Evolutionary conservation across 495 filamentous ascomycete species (phyloP).

Genomic region (Achaetomiella virescens): DNA sequence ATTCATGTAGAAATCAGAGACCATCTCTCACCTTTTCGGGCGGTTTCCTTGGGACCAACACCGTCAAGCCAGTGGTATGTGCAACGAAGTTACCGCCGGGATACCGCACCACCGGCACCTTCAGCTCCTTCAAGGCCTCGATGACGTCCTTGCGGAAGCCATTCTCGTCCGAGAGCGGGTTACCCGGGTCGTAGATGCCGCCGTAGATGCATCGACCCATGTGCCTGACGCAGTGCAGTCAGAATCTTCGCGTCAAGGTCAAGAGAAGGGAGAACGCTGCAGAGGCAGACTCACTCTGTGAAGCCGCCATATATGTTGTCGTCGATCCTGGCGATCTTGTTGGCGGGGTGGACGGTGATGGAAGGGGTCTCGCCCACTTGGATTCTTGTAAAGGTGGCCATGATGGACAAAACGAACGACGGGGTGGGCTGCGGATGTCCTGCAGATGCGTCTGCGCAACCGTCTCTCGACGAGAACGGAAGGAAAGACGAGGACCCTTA

Average conservation of each 20-base stretch:
- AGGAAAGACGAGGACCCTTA: no score
- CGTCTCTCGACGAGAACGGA: no score
- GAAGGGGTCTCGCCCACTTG: constrained; percentile 7
- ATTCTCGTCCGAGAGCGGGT: constrained; percentile 61
- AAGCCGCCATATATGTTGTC: constrained; percentile 36
- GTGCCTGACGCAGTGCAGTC: constrained; percentile 44
- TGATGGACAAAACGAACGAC: background rate
- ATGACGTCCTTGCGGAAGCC: constrained; percentile 74
- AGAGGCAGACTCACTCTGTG: constrained; percentile 21
- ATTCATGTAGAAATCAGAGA: background rate
- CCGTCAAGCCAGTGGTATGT: constrained; percentile 83
- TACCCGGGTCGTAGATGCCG: constrained; percentile 72
- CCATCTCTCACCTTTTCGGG: constrained; percentile 39
- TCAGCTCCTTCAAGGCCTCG: constrained; percentile 59
- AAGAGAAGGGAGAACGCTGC: background rate
- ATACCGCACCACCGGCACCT: constrained; percentile 69
- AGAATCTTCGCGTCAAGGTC: background rate
- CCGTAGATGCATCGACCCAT: constrained; percentile 84
- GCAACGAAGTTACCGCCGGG: constrained; percentile 73
- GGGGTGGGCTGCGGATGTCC: background rate
- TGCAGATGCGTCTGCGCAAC: background rate
- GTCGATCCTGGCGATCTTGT: constrained; percentile 13
- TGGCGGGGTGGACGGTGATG: constrained; percentile 8
- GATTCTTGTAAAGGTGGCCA: constrained; percentile 17
- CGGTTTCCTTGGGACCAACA: constrained; percentile 63